These are phyloP conservation scores for Paraurostyla sp. DNA, from an alignment of 73 alveolate species.

Conservation along the genomic window DNA sequence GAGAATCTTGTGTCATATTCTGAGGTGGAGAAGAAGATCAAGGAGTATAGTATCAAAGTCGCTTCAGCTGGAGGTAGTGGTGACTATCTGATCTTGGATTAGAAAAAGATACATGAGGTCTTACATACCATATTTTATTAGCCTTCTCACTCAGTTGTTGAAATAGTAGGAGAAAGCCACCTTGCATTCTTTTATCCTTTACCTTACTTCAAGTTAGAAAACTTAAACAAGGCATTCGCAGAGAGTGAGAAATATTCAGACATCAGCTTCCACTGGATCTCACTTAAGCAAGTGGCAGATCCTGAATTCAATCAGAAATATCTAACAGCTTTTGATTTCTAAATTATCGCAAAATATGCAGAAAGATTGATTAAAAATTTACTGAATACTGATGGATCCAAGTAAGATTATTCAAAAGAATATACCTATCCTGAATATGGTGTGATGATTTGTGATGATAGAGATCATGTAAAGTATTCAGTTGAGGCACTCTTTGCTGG, in stretches of 20 bases:
- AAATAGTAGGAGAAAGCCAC: constrained; percentile 13
- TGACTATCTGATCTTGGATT: not conserved
- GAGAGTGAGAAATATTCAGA: constrained; percentile 33
- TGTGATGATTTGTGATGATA: constrained; percentile 20
- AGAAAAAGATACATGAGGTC: not conserved
- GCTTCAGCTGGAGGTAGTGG: not conserved
- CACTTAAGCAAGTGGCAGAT: constrained; percentile 3
- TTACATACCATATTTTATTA: not conserved
- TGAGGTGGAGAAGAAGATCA: constrained; percentile 21
- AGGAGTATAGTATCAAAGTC: not conserved
- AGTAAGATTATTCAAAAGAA: not conserved
- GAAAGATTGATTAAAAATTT: not conserved
- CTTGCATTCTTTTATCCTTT: constrained; percentile 56
- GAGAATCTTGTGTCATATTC: not conserved
- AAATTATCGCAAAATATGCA: constrained; percentile 6
- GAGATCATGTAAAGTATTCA: not conserved
- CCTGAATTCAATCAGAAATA: constrained; percentile 24
- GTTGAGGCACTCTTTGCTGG: not conserved
- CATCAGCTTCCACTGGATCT: constrained; percentile 45
- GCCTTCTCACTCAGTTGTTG: not conserved
- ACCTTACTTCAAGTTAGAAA: constrained; percentile 49
- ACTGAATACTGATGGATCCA: not conserved
- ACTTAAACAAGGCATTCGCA: constrained; percentile 44
- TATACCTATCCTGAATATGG: constrained; percentile 16
- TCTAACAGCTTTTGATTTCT: constrained; percentile 26